phyloP scores from a whole-genome alignment of 129 eudicot species.

The Escallonia rubra region DNA sequence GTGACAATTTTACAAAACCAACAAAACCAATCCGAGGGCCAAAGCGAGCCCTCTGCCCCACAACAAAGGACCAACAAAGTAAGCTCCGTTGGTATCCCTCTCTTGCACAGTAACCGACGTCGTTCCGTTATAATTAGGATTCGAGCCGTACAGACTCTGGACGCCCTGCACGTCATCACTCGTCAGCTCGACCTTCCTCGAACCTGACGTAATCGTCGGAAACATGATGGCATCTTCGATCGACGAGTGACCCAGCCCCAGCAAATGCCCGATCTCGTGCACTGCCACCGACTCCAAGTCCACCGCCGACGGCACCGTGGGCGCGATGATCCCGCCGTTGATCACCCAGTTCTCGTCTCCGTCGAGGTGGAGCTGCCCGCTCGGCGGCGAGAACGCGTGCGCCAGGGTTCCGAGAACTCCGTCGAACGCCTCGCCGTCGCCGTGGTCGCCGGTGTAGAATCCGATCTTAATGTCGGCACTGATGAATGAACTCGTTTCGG shows the following conservation, averaged over 20 bases:
- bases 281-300: slow-evolving; percentile 76
- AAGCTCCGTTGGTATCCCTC: slow-evolving; percentile 35
- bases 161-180: slow-evolving; percentile 60
- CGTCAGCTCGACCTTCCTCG: slow-evolving; percentile 56
- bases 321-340: slow-evolving; percentile 13
- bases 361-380: slow-evolving; percentile 53
- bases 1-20: slow-evolving; percentile 13
- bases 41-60: slow-evolving; percentile 6
- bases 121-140: slow-evolving; percentile 39
- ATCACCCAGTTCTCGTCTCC: slow-evolving; percentile 64
- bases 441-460: slow-evolving; percentile 56
- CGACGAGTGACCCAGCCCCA: slow-evolving; percentile 70
- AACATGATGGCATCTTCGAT: slow-evolving; percentile 55
- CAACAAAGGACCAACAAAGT: neutral
- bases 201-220: slow-evolving; percentile 57
- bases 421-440: slow-evolving; percentile 80
- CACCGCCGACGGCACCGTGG: slow-evolving; percentile 39
- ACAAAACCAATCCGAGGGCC: slow-evolving; percentile 19
- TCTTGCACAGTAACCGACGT: slow-evolving; percentile 26
- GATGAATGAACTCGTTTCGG: slow-evolving; percentile 9
- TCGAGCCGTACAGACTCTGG: slow-evolving; percentile 65
- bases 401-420: slow-evolving; percentile 65
- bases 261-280: slow-evolving; percentile 71
- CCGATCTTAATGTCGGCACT: slow-evolving; percentile 54
- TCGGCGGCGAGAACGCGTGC: slow-evolving; percentile 65